phyloP scores from a whole-genome alignment of 2,329 filamentous ascomycete genomes.

The Alternaria triticina region DNA sequence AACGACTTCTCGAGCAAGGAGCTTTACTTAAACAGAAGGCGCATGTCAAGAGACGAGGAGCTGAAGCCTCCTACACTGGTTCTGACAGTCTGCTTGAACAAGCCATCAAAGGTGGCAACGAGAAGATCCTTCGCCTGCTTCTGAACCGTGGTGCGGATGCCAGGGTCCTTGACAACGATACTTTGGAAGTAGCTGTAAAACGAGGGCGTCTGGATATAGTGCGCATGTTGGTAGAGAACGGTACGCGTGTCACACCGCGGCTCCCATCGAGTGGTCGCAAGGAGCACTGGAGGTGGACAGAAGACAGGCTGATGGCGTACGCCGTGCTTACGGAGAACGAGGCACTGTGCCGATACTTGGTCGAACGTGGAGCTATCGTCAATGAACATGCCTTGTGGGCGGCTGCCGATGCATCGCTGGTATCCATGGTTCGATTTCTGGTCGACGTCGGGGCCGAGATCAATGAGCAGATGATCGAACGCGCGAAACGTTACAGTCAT shows the following conservation, averaged over 20 bases:
- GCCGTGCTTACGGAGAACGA: neutral
- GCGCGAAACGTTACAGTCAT: neutral
- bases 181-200: neutral
- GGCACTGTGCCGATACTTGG: neutral
- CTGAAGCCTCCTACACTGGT: neutral
- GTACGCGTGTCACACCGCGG: neutral
- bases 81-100: neutral
- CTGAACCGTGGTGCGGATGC: constrained; percentile 4
- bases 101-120: constrained; percentile 8
- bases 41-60: no score
- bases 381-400: neutral
- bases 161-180: neutral
- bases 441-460: neutral
- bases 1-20: neutral
- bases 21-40: neutral
- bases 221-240: constrained; percentile 5
- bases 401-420: neutral
- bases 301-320: neutral
- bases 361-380: neutral
- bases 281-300: neutral
- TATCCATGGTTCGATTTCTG: neutral
- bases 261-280: neutral
- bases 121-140: constrained; percentile 3
- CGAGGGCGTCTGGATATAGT: constrained; percentile 10
- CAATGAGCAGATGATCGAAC: neutral